Evolutionary conservation across 164 flowering plant species (phyloP), one percentile per base, ranked within the genome.

Genomic region (Echeveria elegans): DNA sequence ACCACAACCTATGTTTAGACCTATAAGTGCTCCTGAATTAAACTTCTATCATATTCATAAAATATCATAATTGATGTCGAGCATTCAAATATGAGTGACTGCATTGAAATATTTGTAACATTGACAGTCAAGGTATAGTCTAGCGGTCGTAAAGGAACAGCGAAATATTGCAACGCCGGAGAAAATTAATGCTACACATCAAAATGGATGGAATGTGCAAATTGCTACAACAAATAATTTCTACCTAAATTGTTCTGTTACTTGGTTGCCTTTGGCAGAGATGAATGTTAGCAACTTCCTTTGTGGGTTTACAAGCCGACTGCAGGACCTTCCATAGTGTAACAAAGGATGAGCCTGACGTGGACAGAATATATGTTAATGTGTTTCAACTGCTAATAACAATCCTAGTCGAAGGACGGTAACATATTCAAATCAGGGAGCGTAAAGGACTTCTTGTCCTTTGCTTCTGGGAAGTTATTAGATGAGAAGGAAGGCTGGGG

Each of bases 391-490:
- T 47, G 31, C 28, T 56, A 56, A 56, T 24, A 26, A 11, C 31
- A 28, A 4, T 62, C 21, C 65, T 62, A 37, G 2, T 36, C 45
- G 7, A 56, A 15, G 60, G 65, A 63, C 24, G 45, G 65, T 10
- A 24, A 8, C 65, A 63, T 32, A 36, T 63, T 63, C 6, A 63
- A n/a, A 21, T 63, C 65, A 4, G 45, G 65, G 24, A 63, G 26
- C 24, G 36, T 18, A 40, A 63, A 34, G 24, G 43, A 9, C 5
- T 38, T 23, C 10, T 36, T 30, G 18, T 62, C 31, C 41, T 31
- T 31, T 18, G 24, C 37, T 21, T 5, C n/a, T 18, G 41, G 37
- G 32, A 16, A 15, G 12, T 0, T 16, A 16, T 36, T 2, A 6
- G 15, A n/a, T 2, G 40, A 34, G 45, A 28, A 63, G 5, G 65